Evolutionary conservation across 768 basidiomycete species (phyloP), one percentile per base, ranked within the genome.

Genomic region (Podaxis rugospora): DNA sequence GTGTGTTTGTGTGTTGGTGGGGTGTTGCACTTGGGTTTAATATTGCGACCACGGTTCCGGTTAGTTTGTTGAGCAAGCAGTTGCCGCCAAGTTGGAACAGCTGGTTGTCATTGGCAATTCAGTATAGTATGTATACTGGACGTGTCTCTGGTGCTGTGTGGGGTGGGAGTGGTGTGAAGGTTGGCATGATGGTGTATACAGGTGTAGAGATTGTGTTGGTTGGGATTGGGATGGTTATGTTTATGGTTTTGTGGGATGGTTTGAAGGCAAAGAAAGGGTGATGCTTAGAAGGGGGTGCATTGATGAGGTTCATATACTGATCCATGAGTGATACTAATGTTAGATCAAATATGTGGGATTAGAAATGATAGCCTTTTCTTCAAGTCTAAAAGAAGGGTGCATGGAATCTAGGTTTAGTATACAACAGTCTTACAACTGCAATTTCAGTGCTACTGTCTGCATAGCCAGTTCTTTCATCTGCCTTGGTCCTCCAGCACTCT

Each of bases 1-100:
- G 77, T 14, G 65, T 87, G 40, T 77, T 76, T 54, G 67, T 78
- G 3, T 78, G 77, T 64, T 81, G 85, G 84, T 80, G 80, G 74
- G 76, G 80, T 47, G 74, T 88, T 18, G 87, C 88, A 25, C 76
- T 88, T 2, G 88, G 88, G 1, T 90, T 89, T 75, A 89, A 89
- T 69, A 74, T 89, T 9, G 81, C 85, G 23, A 87, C 80, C 63
- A 88, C 86, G 1, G 82, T 84, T 56, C 88, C 88, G 28, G 73
- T 88, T 62, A 85, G 84, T 61, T 69, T 87, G 59, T 71, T 89
- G 23, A 85, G 83, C 63, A 89, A 90, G 70, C 87, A 87, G 69
- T 76, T 89, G 37, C 87, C 88, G 2, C 76, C 78, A 3, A 71
- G 71, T 61, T 88, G 84, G 84, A 89, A 87, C 65, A 74, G 76